phyloP scores from a whole-genome alignment of 176 grass and related monocot genomes.

The Poa annua region DNA sequence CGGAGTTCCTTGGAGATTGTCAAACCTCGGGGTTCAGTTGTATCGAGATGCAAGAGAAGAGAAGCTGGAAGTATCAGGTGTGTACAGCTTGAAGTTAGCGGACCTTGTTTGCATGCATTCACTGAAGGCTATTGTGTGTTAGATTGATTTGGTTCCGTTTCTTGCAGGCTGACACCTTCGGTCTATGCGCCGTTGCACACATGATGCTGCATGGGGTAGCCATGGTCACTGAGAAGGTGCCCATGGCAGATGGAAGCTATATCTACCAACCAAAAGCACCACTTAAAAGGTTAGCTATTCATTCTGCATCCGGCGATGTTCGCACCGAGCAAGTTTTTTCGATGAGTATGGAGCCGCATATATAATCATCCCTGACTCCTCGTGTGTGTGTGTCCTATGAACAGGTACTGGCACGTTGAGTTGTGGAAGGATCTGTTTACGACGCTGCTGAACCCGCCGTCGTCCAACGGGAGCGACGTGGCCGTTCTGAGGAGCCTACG shows the following conservation, averaged over 20 bases:
- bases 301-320: background rate
- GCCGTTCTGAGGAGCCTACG: conserved; percentile 57
- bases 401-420: conserved; percentile 84
- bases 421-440: conserved; percentile 76
- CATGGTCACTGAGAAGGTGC: conserved; percentile 70
- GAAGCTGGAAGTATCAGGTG: conserved; percentile 80
- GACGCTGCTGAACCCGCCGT: conserved; percentile 62
- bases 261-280: conserved; percentile 61
- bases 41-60: conserved; percentile 79
- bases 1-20: conserved; percentile 67
- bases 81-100: background rate
- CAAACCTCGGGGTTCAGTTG: conserved; percentile 85
- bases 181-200: conserved; percentile 81
- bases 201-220: conserved; percentile 80
- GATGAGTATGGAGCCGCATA: background rate
- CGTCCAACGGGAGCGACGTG: conserved; percentile 68
- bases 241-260: conserved; percentile 54
- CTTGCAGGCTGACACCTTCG: conserved; percentile 71
- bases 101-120: background rate
- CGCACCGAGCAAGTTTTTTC: background rate
- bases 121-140: background rate
- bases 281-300: conserved; percentile 67
- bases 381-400: background rate
- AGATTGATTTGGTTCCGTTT: background rate
- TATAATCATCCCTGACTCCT: background rate